phyloP scores from a whole-genome alignment of 1,139 yeast genomes.

The Magnusiomyces tetraspermus region DNA sequence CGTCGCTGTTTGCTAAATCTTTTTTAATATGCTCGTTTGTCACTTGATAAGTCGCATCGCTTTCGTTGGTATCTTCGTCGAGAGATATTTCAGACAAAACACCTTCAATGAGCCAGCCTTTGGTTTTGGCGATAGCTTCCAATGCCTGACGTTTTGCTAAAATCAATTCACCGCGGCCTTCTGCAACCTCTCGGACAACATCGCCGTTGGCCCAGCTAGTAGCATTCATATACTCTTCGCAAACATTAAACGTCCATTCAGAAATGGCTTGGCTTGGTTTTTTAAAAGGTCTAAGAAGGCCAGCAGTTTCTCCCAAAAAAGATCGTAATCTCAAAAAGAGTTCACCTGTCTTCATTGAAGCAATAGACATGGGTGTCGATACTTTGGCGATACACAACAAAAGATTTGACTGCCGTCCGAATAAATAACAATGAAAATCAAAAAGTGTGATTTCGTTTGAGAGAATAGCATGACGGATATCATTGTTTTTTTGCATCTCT shows the following conservation, averaged over 20 bases:
- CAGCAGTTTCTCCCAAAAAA: slow-evolving; percentile 38
- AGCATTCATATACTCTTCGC: slow-evolving; percentile 28
- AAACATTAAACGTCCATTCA: slow-evolving; percentile 31
- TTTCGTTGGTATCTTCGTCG: slow-evolving; percentile 15
- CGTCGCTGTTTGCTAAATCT: slow-evolving; percentile 23
- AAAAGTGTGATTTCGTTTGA: slow-evolving; percentile 34
- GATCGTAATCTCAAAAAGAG: slow-evolving; percentile 30
- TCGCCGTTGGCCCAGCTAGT: slow-evolving; percentile 22
- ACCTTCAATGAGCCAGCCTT: slow-evolving; percentile 37
- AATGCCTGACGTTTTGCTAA: slow-evolving; percentile 31
- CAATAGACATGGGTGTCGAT: slow-evolving; percentile 34
- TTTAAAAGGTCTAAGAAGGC: slow-evolving; percentile 23
- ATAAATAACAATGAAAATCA: slow-evolving; percentile 36
- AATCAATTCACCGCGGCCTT: slow-evolving; percentile 34
- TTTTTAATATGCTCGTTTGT: slow-evolving; percentile 15
- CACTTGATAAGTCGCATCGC: slow-evolving; percentile 13
- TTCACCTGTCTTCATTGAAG: slow-evolving; percentile 28
- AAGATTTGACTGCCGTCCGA: slow-evolving; percentile 35
- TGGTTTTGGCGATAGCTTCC: slow-evolving; percentile 29
- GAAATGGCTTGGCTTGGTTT: slow-evolving; percentile 23
- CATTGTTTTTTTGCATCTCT: slow-evolving; percentile 17
- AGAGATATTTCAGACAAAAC: slow-evolving; percentile 35
- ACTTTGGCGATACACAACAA: slow-evolving; percentile 26
- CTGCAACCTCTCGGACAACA: slow-evolving; percentile 27
- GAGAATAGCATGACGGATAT: slow-evolving; percentile 31